A percentile compares a stretch with the other conserved stretches of the same genome.
These are phyloP conservation scores for Conringia planisiliqua DNA, from an alignment of 345 rosid species.

Conservation along the genomic window DNA sequence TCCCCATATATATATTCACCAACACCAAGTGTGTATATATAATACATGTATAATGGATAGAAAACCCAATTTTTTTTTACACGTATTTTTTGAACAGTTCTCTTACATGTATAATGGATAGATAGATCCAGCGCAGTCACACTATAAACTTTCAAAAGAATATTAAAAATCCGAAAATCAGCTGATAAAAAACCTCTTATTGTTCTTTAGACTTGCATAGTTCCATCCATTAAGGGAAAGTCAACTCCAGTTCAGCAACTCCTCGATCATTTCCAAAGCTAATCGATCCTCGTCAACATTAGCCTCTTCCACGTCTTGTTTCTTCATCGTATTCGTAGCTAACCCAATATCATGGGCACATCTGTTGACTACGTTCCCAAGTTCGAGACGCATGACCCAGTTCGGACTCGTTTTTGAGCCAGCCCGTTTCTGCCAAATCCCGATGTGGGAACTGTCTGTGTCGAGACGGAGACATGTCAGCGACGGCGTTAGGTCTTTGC, in stretches of 20 bases:
- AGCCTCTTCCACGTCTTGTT: conserved; percentile 22
- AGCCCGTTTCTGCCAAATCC: conserved; percentile 73
- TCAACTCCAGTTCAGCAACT: conserved; percentile 53
- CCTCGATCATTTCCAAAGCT: conserved; percentile 77
- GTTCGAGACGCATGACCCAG: conserved; percentile 74
- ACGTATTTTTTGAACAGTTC: too few species aligned
- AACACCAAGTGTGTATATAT: background rate
- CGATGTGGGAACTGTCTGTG: conserved; percentile 63
- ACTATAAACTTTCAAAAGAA: background rate
- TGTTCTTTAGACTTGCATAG: background rate
- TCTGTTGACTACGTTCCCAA: conserved; percentile 34
- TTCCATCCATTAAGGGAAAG: background rate
- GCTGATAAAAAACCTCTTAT: background rate
- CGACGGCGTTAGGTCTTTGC: conserved; percentile 56
- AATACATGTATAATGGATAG: background rate
- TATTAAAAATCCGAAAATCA: background rate
- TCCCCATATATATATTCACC: too few species aligned
- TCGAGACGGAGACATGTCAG: conserved; percentile 70
- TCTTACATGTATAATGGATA: background rate
- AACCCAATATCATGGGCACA: background rate
- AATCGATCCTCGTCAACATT: conserved; percentile 27
- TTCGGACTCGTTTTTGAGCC: conserved; percentile 50
- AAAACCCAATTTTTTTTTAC: too few species aligned
- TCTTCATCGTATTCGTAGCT: background rate
- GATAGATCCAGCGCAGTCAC: background rate